Evolutionary conservation across 306 rosid genomes (phyloP).

Genomic region (Nissolia schottii): DNA sequence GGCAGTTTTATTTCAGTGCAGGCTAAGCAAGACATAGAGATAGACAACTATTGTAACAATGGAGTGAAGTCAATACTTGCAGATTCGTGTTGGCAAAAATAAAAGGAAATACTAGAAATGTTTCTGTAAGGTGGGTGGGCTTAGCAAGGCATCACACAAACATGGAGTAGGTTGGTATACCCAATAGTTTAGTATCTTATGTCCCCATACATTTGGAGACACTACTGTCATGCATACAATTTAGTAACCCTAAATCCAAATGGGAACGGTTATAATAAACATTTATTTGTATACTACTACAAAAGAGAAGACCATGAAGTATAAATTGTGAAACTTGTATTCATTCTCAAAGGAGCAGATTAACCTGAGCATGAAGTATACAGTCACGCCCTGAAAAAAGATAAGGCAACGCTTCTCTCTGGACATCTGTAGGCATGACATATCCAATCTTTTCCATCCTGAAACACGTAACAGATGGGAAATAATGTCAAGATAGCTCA

Average conservation of each 20-base stretch:
- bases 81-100: not conserved
- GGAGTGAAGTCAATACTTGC: not conserved
- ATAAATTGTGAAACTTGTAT: not conserved
- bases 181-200: not conserved
- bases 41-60: not conserved
- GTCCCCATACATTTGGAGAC: not conserved
- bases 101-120: not conserved
- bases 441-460: constrained; percentile 85
- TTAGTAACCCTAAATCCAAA: not conserved
- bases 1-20: not conserved
- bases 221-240: not conserved
- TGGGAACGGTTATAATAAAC: not conserved
- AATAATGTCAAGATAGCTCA: not conserved
- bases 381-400: constrained; percentile 74
- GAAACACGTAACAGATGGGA: constrained; percentile 15
- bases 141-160: not conserved
- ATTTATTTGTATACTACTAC: not conserved
- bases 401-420: constrained; percentile 61
- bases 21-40: not conserved
- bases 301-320: not conserved
- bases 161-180: not conserved
- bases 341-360: constrained; percentile 15
- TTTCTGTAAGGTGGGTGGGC: not conserved
- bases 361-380: constrained; percentile 92
- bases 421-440: constrained; percentile 65